Evolutionary conservation across 2,329 filamentous ascomycete species (phyloP).

Genomic region (Epichloe sibirici): DNA sequence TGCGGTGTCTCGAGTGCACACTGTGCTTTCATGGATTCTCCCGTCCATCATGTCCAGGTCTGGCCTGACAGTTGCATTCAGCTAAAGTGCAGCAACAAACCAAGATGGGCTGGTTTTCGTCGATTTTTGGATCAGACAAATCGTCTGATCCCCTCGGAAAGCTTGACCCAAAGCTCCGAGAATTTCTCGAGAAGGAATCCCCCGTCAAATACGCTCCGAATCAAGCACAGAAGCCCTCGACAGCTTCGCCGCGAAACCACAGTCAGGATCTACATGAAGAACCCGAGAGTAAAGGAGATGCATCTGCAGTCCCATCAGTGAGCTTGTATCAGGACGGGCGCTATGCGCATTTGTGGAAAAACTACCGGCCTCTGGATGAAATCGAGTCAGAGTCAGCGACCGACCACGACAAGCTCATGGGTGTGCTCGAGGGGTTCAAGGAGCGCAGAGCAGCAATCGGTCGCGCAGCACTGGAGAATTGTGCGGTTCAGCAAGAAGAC

Average conservation of each 20-base stretch:
- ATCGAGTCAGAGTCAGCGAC: conserved; percentile 58
- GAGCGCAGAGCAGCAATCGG: conserved; percentile 68
- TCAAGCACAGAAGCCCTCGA: conserved; percentile 11
- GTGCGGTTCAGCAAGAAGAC: conserved; percentile 72
- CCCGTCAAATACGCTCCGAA: conserved; percentile 48
- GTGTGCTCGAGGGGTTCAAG: conserved; percentile 76
- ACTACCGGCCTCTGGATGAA: conserved; percentile 61
- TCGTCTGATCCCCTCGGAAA: conserved; percentile 51
- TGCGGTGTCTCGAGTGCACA: background rate
- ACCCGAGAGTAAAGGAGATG: conserved; percentile 9
- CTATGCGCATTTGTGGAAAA: conserved; percentile 83
- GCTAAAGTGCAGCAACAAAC: background rate
- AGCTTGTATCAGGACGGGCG: conserved; percentile 49
- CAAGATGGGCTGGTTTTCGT: conserved; percentile 46
- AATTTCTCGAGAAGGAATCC: conserved; percentile 75
- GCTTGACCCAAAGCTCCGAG: conserved; percentile 71
- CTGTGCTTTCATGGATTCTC: background rate
- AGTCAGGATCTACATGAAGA: conserved; percentile 7
- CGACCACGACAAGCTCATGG: conserved; percentile 68
- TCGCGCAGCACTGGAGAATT: conserved; percentile 81
- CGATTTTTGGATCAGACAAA: conserved; percentile 36
- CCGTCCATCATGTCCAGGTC: background rate
- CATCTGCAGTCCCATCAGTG: conserved; percentile 30
- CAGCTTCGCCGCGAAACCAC: conserved; percentile 7
- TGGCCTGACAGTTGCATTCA: background rate